Evolutionary conservation across 352 stramenopile genomes (phyloP), one percentile per base, ranked within the genome.

Genomic region (Pythium monospermum): DNA sequence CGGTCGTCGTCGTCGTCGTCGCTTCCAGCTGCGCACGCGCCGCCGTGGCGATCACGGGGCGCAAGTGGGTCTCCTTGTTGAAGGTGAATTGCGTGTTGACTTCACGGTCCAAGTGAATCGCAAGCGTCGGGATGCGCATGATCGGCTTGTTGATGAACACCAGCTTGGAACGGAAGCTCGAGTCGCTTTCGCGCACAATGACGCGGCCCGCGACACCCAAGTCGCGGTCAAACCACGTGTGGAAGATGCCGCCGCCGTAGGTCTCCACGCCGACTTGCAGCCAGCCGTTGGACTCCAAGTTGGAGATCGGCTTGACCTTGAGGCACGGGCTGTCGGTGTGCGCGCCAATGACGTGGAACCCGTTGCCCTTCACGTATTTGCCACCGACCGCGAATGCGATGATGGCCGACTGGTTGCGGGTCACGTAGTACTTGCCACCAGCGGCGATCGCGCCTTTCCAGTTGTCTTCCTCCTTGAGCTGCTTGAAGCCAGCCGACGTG

Each of bases 221-320:
- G 61, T 99, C 96, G 25, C 96, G 86, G 71, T 99, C 95, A 58
- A 99, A 98, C 96, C 96, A 99, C 22, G 96, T 99, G 78, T 98
- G 91, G 89, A 96, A 99, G 37, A 99, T 76, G 15, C 93, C 96
- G 37, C 96, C 95, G 35, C 83, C 71, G 68, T 94, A 77, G 66
- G 64, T 83, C 77, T 96, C 69, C 45, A 96, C 60, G 61, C 68
- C 59, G 64, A 95, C 70, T 81, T 89, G 66, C 67, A 95, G 64
- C 60, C 70, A 97, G 48, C 87, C 77, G 49, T 88, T 67, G 43
- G 80, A 88, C 49, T 90, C 76, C 23, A 91, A 72, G 64, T 96
- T 97, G 44, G 83, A 96, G 54, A 92, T 74, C 11, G 95, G 95
- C 69, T 98, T 98, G 54, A 98, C 73, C 71, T 97, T 97, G 33